Evolutionary conservation across 2,329 filamentous ascomycete genomes (phyloP).

Genomic region (Talaromyces sp.): DNA sequence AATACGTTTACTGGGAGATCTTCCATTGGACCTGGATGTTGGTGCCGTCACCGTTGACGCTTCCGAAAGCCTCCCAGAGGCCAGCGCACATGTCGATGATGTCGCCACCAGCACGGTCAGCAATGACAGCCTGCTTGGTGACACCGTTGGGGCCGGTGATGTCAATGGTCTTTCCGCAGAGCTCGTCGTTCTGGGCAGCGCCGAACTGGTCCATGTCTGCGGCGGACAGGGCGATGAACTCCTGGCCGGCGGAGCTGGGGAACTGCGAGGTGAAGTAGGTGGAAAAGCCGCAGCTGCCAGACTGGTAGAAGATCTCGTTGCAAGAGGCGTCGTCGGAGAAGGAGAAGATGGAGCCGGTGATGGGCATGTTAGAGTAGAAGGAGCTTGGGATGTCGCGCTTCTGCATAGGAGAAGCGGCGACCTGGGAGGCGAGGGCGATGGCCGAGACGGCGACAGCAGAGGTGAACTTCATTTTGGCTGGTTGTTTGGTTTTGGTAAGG

Average conservation of each 20-base stretch:
- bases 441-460: conserved; percentile 4
- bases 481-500: not conserved
- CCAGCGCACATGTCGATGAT: conserved; percentile 11
- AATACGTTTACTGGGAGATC: not conserved
- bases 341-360: conserved; percentile 9
- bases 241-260: conserved; percentile 4
- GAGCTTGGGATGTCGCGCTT: conserved; percentile 10
- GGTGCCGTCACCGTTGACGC: conserved; percentile 8
- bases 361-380: conserved; percentile 5
- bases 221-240: conserved; percentile 4
- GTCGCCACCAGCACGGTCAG: conserved; percentile 8
- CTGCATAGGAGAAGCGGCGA: conserved; percentile 2
- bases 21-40: not conserved
- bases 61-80: conserved; percentile 11
- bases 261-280: conserved; percentile 8
- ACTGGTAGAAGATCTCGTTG: conserved; percentile 8
- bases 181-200: conserved; percentile 7
- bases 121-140: conserved; percentile 5
- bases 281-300: conserved; percentile 8
- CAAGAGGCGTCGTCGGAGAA: conserved; percentile 4
- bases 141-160: conserved; percentile 10
- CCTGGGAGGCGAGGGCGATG: not conserved
- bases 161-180: conserved; percentile 9
- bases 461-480: conserved; percentile 8
- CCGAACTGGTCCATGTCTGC: conserved; percentile 6